Percentiles rank a stretch among this genome's conserved stretches.
Conservation (phyloP, 2,329 filamentous ascomycete genomes). For the Aspergillus spinulosporus region DNA sequence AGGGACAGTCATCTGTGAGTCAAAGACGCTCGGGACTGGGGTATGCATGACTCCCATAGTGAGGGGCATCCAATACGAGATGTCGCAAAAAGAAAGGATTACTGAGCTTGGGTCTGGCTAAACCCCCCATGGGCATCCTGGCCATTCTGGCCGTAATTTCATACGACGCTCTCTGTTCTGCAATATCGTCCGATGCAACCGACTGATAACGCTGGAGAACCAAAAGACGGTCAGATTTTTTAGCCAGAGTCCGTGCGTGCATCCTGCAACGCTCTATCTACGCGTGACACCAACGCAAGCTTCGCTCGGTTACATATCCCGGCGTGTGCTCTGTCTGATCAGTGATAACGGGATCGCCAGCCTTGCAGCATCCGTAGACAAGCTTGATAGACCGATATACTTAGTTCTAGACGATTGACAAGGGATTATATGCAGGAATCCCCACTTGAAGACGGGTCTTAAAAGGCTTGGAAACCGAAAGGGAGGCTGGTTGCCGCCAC, state of each 20-base stretch:
- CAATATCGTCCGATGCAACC: background rate
- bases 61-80: background rate
- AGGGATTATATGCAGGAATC: background rate
- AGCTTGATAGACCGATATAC: background rate
- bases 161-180: background rate
- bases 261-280: background rate
- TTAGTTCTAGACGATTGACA: background rate
- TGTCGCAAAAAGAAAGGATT: background rate
- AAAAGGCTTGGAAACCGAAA: background rate
- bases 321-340: too few relatives aligned
- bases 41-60: background rate
- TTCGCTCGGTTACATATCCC: background rate
- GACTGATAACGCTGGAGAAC: background rate
- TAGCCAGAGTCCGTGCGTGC: background rate
- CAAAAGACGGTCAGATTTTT: background rate
- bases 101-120: background rate
- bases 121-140: background rate
- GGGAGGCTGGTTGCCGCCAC: background rate
- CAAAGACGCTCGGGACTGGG: background rate
- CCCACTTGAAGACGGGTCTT: background rate
- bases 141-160: too few relatives aligned
- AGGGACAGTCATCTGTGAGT: background rate
- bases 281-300: background rate
- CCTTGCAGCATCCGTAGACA: background rate
- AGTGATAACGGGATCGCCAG: background rate